Evolutionary conservation across 1,284 basidiomycete genomes (phyloP).

Genomic region (Tetrapyrgos nigripes): DNA sequence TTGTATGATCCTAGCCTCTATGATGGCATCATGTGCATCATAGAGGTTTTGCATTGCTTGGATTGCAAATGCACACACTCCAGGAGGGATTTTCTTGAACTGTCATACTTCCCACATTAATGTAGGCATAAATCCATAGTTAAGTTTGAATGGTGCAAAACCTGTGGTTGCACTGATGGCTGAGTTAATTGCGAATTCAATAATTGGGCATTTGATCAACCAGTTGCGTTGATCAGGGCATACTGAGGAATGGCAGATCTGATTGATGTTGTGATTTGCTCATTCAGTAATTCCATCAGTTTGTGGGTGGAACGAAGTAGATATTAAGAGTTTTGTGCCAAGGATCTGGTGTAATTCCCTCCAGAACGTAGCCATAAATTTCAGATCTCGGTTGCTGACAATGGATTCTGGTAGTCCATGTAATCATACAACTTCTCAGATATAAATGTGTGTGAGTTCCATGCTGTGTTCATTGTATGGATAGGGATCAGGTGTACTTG

Average conservation of each 20-base stretch:
- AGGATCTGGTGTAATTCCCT: slow-evolving; percentile 16
- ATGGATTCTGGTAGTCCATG: slow-evolving; percentile 31
- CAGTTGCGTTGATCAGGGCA: slow-evolving; percentile 7
- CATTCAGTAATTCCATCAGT: slow-evolving; percentile 7
- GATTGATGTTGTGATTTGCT: slow-evolving; percentile 3
- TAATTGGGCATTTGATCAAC: slow-evolving; percentile 13
- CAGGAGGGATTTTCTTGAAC: background rate
- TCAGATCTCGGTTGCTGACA: slow-evolving; percentile 16
- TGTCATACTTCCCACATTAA: background rate
- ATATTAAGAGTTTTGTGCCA: slow-evolving; percentile 18
- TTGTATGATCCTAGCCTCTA: background rate
- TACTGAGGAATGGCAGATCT: slow-evolving; percentile 1
- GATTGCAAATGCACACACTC: slow-evolving; percentile 1
- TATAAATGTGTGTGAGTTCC: slow-evolving; percentile 26
- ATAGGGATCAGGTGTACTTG: slow-evolving; percentile 44
- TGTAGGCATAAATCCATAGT: slow-evolving; percentile 3
- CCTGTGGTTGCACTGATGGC: slow-evolving; percentile 1
- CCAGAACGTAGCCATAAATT: slow-evolving; percentile 26
- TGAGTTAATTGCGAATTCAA: slow-evolving; percentile 13
- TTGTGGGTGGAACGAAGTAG: slow-evolving; percentile 35
- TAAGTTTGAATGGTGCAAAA: slow-evolving; percentile 11
- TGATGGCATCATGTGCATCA: slow-evolving; percentile 7
- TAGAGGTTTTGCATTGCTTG: slow-evolving; percentile 5
- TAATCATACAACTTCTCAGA: slow-evolving; percentile 21
- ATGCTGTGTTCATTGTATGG: slow-evolving; percentile 24